These are phyloP conservation scores for Mycosarcoma maydis DNA, from an alignment of 1,284 basidiomycete species.

Conservation along the genomic window DNA sequence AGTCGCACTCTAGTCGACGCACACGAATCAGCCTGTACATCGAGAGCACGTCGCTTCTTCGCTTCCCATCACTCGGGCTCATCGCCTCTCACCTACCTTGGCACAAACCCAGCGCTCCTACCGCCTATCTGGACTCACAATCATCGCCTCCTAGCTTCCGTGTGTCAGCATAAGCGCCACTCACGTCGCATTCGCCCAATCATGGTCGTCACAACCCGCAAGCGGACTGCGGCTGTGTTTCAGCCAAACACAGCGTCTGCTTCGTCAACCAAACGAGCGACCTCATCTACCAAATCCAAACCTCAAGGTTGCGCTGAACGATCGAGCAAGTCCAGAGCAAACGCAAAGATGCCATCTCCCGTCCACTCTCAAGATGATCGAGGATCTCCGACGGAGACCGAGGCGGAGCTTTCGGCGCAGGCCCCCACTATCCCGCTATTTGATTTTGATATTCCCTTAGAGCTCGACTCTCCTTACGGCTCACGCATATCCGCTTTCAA, in stretches of 20 bases:
- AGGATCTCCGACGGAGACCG: too few relatives aligned
- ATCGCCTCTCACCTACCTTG: too few relatives aligned
- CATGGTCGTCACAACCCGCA: slow-evolving; percentile 26
- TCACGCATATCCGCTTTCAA: slow-evolving; percentile 21
- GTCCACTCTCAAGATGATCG: not conserved
- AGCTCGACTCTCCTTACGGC: slow-evolving; percentile 13
- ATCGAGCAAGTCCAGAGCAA: not conserved
- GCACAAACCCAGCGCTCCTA: too few relatives aligned
- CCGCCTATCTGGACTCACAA: too few relatives aligned
- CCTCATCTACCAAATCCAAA: not conserved
- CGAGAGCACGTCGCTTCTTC: too few relatives aligned
- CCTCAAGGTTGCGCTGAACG: not conserved
- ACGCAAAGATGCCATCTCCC: not conserved
- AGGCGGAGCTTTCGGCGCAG: not conserved
- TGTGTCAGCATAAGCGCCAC: too few relatives aligned
- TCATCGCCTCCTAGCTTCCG: too few relatives aligned
- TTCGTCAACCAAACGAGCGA: not conserved
- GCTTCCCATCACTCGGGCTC: too few relatives aligned
- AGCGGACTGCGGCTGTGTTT: slow-evolving; percentile 5
- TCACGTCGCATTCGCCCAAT: not conserved
- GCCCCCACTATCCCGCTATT: slow-evolving; percentile 38
- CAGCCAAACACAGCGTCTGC: not conserved
- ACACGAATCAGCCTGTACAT: too few relatives aligned
- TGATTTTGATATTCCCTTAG: slow-evolving; percentile 40
- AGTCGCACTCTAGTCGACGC: too few relatives aligned